Base-by-base conservation (phyloP, 352 stramenopile species). In the Peronospora destructor region DNA sequence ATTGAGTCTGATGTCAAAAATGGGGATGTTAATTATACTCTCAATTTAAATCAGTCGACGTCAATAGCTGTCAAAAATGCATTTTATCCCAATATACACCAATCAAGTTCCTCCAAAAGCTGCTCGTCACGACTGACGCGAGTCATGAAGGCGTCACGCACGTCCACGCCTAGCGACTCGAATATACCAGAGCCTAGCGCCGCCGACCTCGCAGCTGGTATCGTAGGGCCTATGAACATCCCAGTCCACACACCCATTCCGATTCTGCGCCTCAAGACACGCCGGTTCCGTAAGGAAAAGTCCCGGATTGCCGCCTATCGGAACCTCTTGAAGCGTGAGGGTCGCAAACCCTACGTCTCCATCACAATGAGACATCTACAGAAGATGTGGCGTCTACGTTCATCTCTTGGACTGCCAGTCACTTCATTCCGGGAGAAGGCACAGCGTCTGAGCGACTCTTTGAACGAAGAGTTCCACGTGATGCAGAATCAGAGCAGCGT, bases 401-500 rank as follows among this genome's bases (percentile, higher is more conserved):
- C 61, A 13, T 47, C 8, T 8, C 14, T 36, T 16, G 49, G 45
- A 16, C 46, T 66, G n/a, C 42, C 44, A n/a, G 32, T 63, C n/a
- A 35, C 23, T 1, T 29, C 39, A 23, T 28, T 54, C n/a, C 21
- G 42, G 16, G 16, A 49, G 1, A 13, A 42, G 28, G 12, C 56
- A 14, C 25, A 46, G 21, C 10, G 44, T 6, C 32, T 71, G 13
- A 46, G 53, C 19, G 41, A 56, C n/a, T 45, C 39, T 1, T 43
- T 70, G 52, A 39, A 70, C 38, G 46, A 66, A n/a, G 51, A 66
- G 2, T 45, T 52, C 6, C 61, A 55, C 19, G 47, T 63, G 12
- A n/a, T 11, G 44, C 49, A 50, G n/a, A 70, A 66, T 19, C 21
- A 38, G 13, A 13, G 32, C 37, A 11, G 13, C 8, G 19, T 44